These are phyloP conservation scores for Thoreauomyces humboldtii DNA, from an alignment of 192 early-diverging fungal genomes.

Conservation along the genomic window DNA sequence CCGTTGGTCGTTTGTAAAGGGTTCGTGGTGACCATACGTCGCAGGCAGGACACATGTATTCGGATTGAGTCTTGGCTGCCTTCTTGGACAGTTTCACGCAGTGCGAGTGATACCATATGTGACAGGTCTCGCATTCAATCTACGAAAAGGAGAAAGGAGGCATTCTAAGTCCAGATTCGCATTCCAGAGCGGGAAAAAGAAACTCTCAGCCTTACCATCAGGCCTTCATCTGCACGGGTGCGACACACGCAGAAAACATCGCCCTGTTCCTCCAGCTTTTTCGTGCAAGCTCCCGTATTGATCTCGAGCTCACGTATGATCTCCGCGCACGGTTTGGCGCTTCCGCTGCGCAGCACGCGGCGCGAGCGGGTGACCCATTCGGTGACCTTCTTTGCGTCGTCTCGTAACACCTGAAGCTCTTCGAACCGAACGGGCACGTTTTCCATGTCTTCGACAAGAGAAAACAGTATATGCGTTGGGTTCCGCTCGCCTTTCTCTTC, in stretches of 20 bases:
- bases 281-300: background rate
- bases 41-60: constrained; percentile 37
- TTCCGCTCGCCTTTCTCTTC: background rate
- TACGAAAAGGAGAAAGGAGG: background rate
- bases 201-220: constrained; percentile 34
- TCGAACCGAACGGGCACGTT: constrained; percentile 24
- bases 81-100: constrained; percentile 37
- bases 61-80: constrained; percentile 10
- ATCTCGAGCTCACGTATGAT: constrained; percentile 12
- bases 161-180: too few species aligned
- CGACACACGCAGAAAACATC: constrained; percentile 33
- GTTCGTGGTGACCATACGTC: constrained; percentile 12
- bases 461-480: background rate
- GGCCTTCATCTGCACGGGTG: constrained; percentile 1
- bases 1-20: background rate
- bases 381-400: constrained; percentile 22
- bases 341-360: constrained; percentile 12
- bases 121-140: constrained; percentile 37
- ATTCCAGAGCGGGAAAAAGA: constrained; percentile 4
- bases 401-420: constrained; percentile 13
- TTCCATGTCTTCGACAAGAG: constrained; percentile 7
- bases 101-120: constrained; percentile 34
- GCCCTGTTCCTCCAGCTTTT: background rate
- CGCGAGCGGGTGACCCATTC: constrained; percentile 24
- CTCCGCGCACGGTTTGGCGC: constrained; percentile 11